phyloP scores from a whole-genome alignment of 257 asterid genomes.

The Rauvolfia tetraphylla region DNA sequence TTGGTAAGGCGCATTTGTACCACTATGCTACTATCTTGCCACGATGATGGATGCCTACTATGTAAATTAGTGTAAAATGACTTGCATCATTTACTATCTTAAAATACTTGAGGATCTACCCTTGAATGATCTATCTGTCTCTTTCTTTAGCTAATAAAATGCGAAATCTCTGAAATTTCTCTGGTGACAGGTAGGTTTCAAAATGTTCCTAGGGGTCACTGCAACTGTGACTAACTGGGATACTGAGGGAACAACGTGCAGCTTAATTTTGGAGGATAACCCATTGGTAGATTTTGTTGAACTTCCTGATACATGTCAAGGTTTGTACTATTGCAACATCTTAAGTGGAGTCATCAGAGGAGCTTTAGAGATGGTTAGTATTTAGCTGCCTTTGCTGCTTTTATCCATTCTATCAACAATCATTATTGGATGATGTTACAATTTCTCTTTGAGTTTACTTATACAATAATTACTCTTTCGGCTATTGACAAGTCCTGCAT shows the following conservation, averaged over 20 bases:
- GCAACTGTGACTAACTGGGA: slow-evolving; percentile 87
- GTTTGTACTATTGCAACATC: slow-evolving; percentile 87
- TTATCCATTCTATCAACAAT: background rate
- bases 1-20: no score
- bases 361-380: slow-evolving; percentile 92
- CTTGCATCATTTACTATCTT: background rate
- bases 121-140: background rate
- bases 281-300: slow-evolving; percentile 97
- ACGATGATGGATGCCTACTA: no score
- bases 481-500: background rate
- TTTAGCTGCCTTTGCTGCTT: slow-evolving; percentile 12
- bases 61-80: background rate
- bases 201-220: slow-evolving; percentile 86
- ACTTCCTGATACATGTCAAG: slow-evolving; percentile 97
- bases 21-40: no score
- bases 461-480: background rate
- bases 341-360: slow-evolving; percentile 92
- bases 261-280: slow-evolving; percentile 87
- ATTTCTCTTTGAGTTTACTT: no score
- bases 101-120: background rate
- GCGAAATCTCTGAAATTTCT: background rate
- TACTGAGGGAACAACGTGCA: slow-evolving; percentile 90
- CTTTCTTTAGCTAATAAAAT: background rate
- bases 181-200: slow-evolving; percentile 68
- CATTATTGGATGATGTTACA: background rate